Evolutionary conservation across 2,329 filamentous ascomycete species (phyloP), one percentile per base, ranked within the genome.

Genomic region (Juglanconis juglandina): DNA sequence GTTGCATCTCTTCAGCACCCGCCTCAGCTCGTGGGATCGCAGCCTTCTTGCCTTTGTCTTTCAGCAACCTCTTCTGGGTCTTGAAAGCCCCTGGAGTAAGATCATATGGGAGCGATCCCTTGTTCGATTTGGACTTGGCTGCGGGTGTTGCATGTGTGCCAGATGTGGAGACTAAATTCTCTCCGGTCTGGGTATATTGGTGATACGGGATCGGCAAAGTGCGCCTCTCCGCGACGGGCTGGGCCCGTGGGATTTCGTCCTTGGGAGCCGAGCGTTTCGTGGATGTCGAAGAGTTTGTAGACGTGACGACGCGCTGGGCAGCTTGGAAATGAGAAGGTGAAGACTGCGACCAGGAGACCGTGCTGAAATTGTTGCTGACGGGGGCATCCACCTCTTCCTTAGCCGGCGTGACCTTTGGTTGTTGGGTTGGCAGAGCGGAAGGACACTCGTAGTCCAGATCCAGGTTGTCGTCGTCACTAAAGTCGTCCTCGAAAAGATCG

Each of bases 381-480:
- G 67, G 64, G 9, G 63, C 37, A 6, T 49, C n/a, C n/a, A 61
- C 9, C 56, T 51, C 6, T 63, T 53, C 44, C 64, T 49, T 32
- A 13, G 51, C 50, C 68, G n/a, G 55, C 42, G 55, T 72, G 71
- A 33, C 67, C 67, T 30, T 68, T 46, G 60, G 66, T 60, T 61
- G 67, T 58, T 64, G 67, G 10, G 69, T 59, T 7, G 79, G 79
- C 3, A 85, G 78, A 2, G 82, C 77, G 1, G 78, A 73, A 0
- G 87, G 85, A 61, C 85, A 81, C 61, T 90, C 81, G 55, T 87
- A 82, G 64, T 92, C 83, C 24, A 90, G 74, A 63, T 91, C 90
- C 32, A 96, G 78, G 58, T 92, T 84, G 24, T 88, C 82, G 66
- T 96, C 92, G 70, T 94, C 90, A 68, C 92, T 91, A 66, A 96